Conservation (phyloP, 2,329 filamentous ascomycete genomes). For the Graphilbum fragrans region DNA sequence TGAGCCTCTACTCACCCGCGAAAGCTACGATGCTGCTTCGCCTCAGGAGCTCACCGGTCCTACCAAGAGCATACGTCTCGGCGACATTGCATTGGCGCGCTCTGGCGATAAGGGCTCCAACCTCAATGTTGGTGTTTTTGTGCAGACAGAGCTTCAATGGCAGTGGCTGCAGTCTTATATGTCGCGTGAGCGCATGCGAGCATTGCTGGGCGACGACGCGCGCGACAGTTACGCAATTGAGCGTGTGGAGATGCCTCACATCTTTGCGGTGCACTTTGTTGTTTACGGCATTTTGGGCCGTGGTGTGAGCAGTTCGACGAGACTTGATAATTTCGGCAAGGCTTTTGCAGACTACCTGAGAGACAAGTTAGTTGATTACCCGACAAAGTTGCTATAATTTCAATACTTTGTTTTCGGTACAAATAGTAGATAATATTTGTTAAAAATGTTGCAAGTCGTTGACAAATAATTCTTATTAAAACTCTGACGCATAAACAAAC, state of each 20-base stretch:
- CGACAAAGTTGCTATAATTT: slow-evolving; percentile 6
- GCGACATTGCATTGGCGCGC: slow-evolving; percentile 7
- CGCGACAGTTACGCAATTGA: slow-evolving; percentile 19
- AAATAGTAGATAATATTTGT: too few species aligned
- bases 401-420: too few species aligned
- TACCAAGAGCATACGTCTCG: background rate
- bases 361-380: slow-evolving; percentile 5
- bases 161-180: slow-evolving; percentile 25
- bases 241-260: slow-evolving; percentile 29
- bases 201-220: slow-evolving; percentile 21
- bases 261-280: slow-evolving; percentile 19
- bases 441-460: too few species aligned
- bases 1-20: slow-evolving; percentile 6
- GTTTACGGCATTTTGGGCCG: slow-evolving; percentile 30
- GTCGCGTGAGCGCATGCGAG: slow-evolving; percentile 21
- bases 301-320: slow-evolving; percentile 30
- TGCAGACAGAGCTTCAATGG: slow-evolving; percentile 24
- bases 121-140: slow-evolving; percentile 22
- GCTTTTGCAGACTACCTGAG: slow-evolving; percentile 30
- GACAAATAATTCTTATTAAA: too few species aligned
- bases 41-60: background rate
- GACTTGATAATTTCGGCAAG: slow-evolving; percentile 39
- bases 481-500: too few species aligned
- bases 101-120: slow-evolving; percentile 22
- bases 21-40: slow-evolving; percentile 2